Evolutionary conservation across 2,329 filamentous ascomycete species (phyloP).

Genomic region (Claviceps capensis): DNA sequence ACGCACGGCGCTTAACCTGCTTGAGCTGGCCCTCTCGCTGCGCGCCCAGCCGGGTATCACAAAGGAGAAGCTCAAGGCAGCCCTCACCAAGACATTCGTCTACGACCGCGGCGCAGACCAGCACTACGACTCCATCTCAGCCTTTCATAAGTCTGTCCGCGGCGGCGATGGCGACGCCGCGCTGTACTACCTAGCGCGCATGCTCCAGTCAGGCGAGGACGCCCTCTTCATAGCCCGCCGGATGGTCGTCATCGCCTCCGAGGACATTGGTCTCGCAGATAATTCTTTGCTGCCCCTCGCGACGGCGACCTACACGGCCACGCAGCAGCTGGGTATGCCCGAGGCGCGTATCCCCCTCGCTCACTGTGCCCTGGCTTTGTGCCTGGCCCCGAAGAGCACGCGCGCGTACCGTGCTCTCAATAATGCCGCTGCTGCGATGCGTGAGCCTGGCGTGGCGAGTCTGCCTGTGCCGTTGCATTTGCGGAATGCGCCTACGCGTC

Average conservation of each 20-base stretch:
- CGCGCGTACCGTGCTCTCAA: constrained; percentile 71
- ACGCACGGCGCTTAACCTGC: constrained; percentile 78
- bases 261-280: constrained; percentile 86
- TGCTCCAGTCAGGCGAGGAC: constrained; percentile 92
- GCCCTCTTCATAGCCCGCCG: constrained; percentile 83
- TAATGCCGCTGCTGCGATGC: constrained; percentile 64
- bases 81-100: constrained; percentile 81
- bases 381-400: constrained; percentile 73
- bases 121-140: constrained; percentile 95
- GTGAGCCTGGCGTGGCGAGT: constrained; percentile 70
- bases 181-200: constrained; percentile 87
- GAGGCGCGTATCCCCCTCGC: constrained; percentile 88
- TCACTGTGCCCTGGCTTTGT: constrained; percentile 71
- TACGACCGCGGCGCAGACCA: constrained; percentile 93
- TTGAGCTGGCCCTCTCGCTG: constrained; percentile 77
- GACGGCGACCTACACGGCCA: constrained; percentile 72
- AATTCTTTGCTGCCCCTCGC: constrained; percentile 72
- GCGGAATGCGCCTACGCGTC: constrained; percentile 76
- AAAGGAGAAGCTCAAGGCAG: constrained; percentile 62
- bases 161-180: constrained; percentile 77
- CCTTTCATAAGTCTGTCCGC: constrained; percentile 90
- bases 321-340: constrained; percentile 88
- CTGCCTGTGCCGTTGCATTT: constrained; percentile 78
- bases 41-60: constrained; percentile 46
- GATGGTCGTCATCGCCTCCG: constrained; percentile 87